Conservation (phyloP, 768 basidiomycete genomes). For the Lanmaoa pseudosensibilis region DNA sequence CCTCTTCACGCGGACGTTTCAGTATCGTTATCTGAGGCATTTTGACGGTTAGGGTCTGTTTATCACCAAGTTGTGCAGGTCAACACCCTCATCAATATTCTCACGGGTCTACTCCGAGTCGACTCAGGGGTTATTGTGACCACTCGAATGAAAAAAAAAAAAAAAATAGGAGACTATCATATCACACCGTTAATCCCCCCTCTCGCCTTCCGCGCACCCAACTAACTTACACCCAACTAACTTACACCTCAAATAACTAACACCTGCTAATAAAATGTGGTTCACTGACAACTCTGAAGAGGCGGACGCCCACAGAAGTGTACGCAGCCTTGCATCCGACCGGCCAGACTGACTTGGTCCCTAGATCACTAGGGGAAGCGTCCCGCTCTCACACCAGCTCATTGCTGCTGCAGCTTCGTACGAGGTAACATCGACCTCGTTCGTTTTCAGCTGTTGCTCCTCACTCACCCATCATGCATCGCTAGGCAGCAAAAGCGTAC, state of each 20-base stretch:
- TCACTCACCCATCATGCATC: background rate
- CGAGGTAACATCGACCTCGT: slow-evolving; percentile 11
- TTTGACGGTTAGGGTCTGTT: background rate
- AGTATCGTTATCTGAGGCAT: slow-evolving; percentile 69
- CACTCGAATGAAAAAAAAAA: background rate
- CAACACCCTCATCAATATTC: background rate
- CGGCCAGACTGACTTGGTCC: background rate
- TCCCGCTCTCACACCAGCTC: slow-evolving; percentile 28
- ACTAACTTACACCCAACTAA: too few species aligned
- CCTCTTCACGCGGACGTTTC: slow-evolving; percentile 71
- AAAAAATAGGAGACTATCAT: slow-evolving; percentile 3
- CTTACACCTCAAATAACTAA: too few species aligned
- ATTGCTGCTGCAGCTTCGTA: slow-evolving; percentile 31
- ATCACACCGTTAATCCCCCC: background rate
- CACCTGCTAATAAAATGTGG: slow-evolving; percentile 18
- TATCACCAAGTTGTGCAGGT: too few species aligned
- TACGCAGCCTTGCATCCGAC: background rate
- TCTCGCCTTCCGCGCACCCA: background rate
- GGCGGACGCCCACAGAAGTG: slow-evolving; percentile 23
- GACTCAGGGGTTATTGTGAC: background rate
- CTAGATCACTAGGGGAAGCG: slow-evolving; percentile 15
- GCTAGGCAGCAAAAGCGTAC: slow-evolving; percentile 33
- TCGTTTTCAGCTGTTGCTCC: background rate
- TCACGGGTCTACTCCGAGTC: slow-evolving; percentile 5
- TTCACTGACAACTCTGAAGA: slow-evolving; percentile 27